These are phyloP conservation scores for Cystofilobasidium macerans DNA, from an alignment of 768 basidiomycete species.

Conservation along the genomic window DNA sequence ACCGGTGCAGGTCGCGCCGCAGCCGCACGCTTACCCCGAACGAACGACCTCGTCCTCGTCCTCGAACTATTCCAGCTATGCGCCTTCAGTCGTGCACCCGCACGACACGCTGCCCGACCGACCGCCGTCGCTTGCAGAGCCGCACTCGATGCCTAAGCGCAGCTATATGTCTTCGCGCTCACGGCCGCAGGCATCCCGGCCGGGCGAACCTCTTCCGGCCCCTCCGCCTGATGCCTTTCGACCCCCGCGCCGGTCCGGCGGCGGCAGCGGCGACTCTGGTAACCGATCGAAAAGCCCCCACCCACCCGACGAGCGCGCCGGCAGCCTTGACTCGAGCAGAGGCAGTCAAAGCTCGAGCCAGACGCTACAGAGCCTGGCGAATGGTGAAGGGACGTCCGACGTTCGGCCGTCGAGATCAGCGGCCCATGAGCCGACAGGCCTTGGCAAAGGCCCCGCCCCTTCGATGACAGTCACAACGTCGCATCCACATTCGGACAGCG, in stretches of 20 bases:
- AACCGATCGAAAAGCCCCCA: neutral
- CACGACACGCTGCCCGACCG: neutral
- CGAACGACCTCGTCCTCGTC: constrained; percentile 1
- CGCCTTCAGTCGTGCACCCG: neutral
- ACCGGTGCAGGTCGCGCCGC: neutral
- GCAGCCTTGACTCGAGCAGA: neutral
- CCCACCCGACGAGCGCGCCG: neutral
- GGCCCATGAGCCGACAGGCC: neutral
- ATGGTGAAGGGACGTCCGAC: neutral
- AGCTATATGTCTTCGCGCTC: constrained; percentile 5
- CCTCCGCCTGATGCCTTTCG: constrained; percentile 40
- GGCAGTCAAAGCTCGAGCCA: neutral
- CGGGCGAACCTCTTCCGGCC: constrained; percentile 30
- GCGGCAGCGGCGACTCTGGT: neutral
- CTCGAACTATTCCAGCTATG: neutral
- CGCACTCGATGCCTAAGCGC: constrained; percentile 1
- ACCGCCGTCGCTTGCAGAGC: neutral
- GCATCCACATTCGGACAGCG: neutral
- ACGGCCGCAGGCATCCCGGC: neutral
- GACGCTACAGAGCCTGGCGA: neutral
- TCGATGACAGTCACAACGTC: neutral
- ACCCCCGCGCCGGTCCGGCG: constrained; percentile 24
- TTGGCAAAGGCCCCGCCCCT: neutral
- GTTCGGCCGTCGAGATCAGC: neutral
- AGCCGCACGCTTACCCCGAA: constrained; percentile 2